Percentiles rank a stretch among this genome's conserved stretches.
Evolutionary conservation across 495 filamentous ascomycete species (phyloP).

Genomic region (Endocarpon pusillum): DNA sequence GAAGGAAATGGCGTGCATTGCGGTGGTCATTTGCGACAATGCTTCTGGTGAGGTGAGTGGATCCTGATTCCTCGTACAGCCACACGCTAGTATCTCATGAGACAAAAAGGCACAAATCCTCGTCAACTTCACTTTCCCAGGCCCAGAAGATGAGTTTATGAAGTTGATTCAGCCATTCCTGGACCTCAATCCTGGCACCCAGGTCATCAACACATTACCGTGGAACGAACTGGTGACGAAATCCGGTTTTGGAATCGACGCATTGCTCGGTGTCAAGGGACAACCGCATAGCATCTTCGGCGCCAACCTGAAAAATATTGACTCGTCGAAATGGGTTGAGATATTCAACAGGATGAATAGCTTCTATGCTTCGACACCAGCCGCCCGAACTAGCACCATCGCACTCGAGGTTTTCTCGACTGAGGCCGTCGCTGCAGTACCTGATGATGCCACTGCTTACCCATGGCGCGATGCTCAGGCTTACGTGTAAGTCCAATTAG

Average conservation of each 20-base stretch:
- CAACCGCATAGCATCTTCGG: not conserved
- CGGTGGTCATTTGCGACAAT: not conserved
- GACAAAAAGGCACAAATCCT: constrained; percentile 1
- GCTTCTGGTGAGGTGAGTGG: constrained; percentile 1
- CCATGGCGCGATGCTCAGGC: constrained; percentile 25
- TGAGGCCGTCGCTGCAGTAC: constrained; percentile 25
- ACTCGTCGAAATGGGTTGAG: not conserved
- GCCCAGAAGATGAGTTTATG: not conserved
- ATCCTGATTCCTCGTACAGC: not conserved
- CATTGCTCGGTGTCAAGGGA: not conserved
- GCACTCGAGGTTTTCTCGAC: constrained; percentile 39
- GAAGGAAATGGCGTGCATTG: constrained; percentile 2
- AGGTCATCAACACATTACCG: not conserved
- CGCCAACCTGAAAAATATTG: not conserved
- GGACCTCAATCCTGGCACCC: not conserved
- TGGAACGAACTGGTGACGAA: not conserved
- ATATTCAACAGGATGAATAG: not conserved
- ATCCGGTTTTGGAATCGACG: not conserved
- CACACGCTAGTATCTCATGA: not conserved
- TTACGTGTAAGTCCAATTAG: no score
- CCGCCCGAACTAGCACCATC: constrained; percentile 25
- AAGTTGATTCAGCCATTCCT: not conserved
- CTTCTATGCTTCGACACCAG: constrained; percentile 5
- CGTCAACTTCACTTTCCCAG: not conserved
- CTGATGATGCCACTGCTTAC: constrained; percentile 21